Evolutionary conservation across 2,329 filamentous ascomycete species (phyloP), one percentile per base, ranked within the genome.

Genomic region (Lecanicillium sp.): DNA sequence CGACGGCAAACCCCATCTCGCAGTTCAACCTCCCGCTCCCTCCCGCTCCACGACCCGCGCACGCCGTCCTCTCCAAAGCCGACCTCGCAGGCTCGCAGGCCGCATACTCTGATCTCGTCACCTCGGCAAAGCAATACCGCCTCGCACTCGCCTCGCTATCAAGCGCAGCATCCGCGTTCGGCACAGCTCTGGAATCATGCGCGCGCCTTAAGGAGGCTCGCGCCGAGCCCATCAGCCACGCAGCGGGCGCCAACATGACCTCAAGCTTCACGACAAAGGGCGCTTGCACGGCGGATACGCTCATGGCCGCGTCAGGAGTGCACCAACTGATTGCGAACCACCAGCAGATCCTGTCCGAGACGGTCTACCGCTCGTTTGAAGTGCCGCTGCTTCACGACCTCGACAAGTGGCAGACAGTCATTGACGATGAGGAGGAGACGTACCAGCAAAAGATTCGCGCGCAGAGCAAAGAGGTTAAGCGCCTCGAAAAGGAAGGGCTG

Each of bases 261-360:
- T 63, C 64, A 45, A 67, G 64, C 55, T 73, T 72, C 55, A 67
- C 66, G 16, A 60, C 58, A 31, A 58, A 61, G 32, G 66, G 67
- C 32, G 60, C 66, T 6, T 81, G 77, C 59, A 82, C 78, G 1
- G 78, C 78, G 13, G 77, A 82, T 57, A 67, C 69, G 38, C 64
- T 83, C 32, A 63, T 83, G 43, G 70, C 75, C 20, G 73, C 77
- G 11, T 73, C 75, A 25, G 79, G 79, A 27, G 68, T 83, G 29
- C 79, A 83, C 53, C 76, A 83, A 50, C 67, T 83, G 15, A 66
- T 82, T 42, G 78, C 78, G 33, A 83, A 83, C 59, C 79, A 83
- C 62, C 75, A 81, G 55, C 77, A 82, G 52, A 83, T 83, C 49
- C 68, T 83, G 4, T 75, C 70, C 46, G 79, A 83, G 58, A 82